Percentiles rank a stretch among this genome's conserved stretches.
phyloP scores from a whole-genome alignment of 2,329 filamentous ascomycete genomes.

The Achaetomium macrosporum region DNA sequence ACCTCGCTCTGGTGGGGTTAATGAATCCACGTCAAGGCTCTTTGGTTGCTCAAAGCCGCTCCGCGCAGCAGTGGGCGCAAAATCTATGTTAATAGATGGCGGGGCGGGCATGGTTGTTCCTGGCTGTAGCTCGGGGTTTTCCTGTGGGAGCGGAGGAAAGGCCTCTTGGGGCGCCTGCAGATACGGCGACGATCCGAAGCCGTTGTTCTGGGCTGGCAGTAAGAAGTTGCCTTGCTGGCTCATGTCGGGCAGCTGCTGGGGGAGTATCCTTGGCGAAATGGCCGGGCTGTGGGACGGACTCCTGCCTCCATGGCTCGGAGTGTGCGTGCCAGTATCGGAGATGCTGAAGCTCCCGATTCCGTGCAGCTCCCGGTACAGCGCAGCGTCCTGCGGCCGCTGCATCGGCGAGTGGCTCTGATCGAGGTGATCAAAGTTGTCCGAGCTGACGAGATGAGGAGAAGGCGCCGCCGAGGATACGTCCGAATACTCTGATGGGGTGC shows the following conservation, averaged over 20 bases:
- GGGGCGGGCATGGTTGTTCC: conserved; percentile 78
- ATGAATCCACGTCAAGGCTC: conserved; percentile 64
- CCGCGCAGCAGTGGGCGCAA: conserved; percentile 67
- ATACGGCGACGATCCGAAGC: conserved; percentile 39
- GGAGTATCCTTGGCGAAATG: conserved; percentile 56
- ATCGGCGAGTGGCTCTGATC: conserved; percentile 73
- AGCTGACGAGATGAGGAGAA: conserved; percentile 73
- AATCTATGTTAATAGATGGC: conserved; percentile 93
- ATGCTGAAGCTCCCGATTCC: conserved; percentile 76
- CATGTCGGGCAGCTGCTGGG: conserved; percentile 50
- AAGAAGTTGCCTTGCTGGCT: conserved; percentile 44
- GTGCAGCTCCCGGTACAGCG: conserved; percentile 70
- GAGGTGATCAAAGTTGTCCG: conserved; percentile 72
- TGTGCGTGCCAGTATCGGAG: conserved; percentile 62
- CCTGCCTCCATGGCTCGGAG: conserved; percentile 59
- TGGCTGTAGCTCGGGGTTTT: conserved; percentile 53
- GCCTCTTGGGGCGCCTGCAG: conserved; percentile 40
- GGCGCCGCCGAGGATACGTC: conserved; percentile 82
- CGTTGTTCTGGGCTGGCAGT: conserved; percentile 36
- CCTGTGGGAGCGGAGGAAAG: conserved; percentile 46
- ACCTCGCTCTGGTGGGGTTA: conserved; percentile 75
- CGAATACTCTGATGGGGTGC: conserved; percentile 84
- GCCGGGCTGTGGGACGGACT: conserved; percentile 73
- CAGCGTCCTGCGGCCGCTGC: conserved; percentile 65
- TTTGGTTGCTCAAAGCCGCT: conserved; percentile 63